Evolutionary conservation across 495 filamentous ascomycete species (phyloP).

Genomic region (Xanthoparmelia taractica): DNA sequence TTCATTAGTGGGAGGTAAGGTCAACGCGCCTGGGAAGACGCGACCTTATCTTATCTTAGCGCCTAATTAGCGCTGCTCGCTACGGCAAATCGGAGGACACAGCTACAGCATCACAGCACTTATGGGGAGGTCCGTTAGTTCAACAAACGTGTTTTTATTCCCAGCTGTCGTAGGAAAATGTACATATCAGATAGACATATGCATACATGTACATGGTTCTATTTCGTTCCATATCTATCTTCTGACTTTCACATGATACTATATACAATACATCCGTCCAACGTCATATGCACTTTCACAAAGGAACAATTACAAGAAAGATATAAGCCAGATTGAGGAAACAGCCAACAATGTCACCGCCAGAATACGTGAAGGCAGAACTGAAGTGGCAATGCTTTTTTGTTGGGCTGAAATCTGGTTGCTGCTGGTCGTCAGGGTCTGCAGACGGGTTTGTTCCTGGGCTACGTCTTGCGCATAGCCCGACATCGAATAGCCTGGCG

Average conservation of each 20-base stretch:
- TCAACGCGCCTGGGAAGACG: neutral
- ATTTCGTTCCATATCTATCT: neutral
- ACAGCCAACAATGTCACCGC: neutral
- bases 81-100: neutral
- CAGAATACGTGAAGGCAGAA: neutral
- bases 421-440: neutral
- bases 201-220: neutral
- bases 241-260: neutral
- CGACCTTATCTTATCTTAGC: constrained; percentile 6
- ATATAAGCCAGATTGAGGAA: neutral
- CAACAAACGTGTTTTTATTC: no score
- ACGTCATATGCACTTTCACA: neutral
- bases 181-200: no score
- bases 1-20: neutral
- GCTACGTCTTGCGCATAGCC: constrained; percentile 11
- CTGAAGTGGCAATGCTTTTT: neutral
- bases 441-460: neutral
- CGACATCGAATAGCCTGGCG: constrained; percentile 5
- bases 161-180: no score
- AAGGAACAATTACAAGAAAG: neutral
- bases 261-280: neutral
- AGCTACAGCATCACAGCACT: no score
- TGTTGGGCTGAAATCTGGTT: neutral
- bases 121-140: no score
- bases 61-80: neutral